Conservation (phyloP, 768 basidiomycete species). For the Rhodotorula toruloides region DNA sequence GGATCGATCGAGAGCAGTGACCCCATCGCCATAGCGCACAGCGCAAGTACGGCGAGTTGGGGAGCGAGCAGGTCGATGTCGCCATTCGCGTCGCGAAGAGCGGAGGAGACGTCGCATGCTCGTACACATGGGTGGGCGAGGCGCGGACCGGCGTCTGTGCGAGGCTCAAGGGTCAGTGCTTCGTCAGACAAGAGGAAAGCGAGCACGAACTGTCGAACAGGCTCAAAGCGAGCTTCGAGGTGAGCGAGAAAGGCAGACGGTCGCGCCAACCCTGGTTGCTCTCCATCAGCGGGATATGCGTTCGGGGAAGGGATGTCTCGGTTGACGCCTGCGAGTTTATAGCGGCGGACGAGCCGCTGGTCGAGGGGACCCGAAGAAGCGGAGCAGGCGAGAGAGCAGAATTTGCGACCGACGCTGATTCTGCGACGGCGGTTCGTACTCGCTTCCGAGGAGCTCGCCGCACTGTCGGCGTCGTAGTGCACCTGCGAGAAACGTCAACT, state of each 20-base stretch:
- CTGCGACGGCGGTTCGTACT: neutral
- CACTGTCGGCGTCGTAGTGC: neutral
- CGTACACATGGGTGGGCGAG: neutral
- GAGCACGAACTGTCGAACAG: neutral
- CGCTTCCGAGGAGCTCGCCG: neutral
- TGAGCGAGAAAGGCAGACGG: too few species aligned
- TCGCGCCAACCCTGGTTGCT: too few species aligned
- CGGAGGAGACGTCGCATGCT: neutral
- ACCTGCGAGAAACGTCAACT: neutral
- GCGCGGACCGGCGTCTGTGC: neutral
- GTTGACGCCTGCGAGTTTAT: too few species aligned
- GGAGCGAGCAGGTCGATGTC: neutral
- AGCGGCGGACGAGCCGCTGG: neutral
- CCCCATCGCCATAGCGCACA: neutral
- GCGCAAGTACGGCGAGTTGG: neutral
- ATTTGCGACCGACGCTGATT: too few species aligned
- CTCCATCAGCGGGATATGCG: too few species aligned
- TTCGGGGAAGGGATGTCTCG: too few species aligned
- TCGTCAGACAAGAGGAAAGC: neutral
- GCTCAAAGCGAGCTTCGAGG: too few species aligned
- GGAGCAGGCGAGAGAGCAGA: neutral
- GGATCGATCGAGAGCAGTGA: neutral
- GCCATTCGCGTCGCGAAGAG: neutral
- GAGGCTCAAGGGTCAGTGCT: too few species aligned
- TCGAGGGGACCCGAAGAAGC: neutral